Base-by-base conservation (phyloP, 1,139 yeast genomes). In the Geotrichum reessii region DNA sequence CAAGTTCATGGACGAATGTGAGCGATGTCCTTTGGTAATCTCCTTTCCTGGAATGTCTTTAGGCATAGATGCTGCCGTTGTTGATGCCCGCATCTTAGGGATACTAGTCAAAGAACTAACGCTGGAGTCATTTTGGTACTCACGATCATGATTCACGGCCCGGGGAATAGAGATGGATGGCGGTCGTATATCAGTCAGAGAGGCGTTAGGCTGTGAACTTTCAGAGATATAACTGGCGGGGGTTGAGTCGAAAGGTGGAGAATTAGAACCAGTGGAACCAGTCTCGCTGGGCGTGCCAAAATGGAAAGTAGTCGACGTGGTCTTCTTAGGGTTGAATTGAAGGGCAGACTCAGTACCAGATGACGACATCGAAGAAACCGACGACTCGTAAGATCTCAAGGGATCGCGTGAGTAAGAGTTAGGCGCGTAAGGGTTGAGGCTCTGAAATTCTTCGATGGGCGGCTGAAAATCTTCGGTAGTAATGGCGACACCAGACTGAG, bases 1-100 rank as follows among this genome's bases (percentile, higher is more conserved):
- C 49, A 67, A 60, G 52, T 65, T 66, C 49, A 67, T 47, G 2
- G 70, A 65, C 9, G 70, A 67, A 9, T 69, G 67, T 2, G 69
- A 63, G 25, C 69, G 56, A 24, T 66, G 61, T 1, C 66, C 65
- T n/a, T 50, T 50, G 47, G 53, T 25, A 22, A 27, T 47, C 53
- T 46, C 55, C 31, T 42, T 52, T 27, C 49, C 49, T 7, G 49
- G 49, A 21, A 52, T 52, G 40, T 52, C 57, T 22, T 49, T 44
- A 24, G 55, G 48, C 14, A 47, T 28, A 24, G 56, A 25, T 25
- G 49, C n/a, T 11, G 50, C 21, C n/a, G 31, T 4, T 19, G 46
- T 12, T 17, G 40, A 28, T 6, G 9, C 14, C 5, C 31, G 25
- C 19, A 21, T n/a, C n/a, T 47, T 24, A 6, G 49, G 40, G n/a